Evolutionary conservation across 129 eudicot species (phyloP).

Genomic region (Logfia minima): DNA sequence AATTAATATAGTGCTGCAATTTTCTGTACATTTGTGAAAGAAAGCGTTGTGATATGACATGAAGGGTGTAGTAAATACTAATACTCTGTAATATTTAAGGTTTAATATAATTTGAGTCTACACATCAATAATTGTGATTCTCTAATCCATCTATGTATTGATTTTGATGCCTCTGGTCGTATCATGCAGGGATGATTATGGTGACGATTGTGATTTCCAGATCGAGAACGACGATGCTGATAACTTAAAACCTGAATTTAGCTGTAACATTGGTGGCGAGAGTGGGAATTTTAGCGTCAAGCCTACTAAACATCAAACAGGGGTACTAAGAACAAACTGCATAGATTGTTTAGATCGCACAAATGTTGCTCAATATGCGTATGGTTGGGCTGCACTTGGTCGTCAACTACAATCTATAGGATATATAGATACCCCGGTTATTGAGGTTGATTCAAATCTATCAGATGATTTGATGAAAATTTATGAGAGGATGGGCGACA

Average conservation of each 20-base stretch:
- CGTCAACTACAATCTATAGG: constrained; percentile 83
- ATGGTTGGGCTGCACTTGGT: constrained; percentile 92
- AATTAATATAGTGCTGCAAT: neutral
- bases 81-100: neutral
- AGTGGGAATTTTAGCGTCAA: constrained; percentile 31
- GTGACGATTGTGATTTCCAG: constrained; percentile 29
- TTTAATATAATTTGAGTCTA: neutral
- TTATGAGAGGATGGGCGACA: constrained; percentile 98
- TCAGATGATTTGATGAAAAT: constrained; percentile 71
- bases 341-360: constrained; percentile 98
- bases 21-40: neutral
- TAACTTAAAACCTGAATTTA: neutral
- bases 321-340: constrained; percentile 91
- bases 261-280: neutral
- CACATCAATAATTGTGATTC: no score
- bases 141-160: neutral
- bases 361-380: constrained; percentile 91
- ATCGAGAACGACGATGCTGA: constrained; percentile 27
- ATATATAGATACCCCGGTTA: constrained; percentile 43
- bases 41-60: neutral
- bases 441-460: constrained; percentile 67
- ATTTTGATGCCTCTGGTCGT: constrained; percentile 7
- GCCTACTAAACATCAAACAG: constrained; percentile 61
- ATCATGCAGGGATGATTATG: constrained; percentile 48
- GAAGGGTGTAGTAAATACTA: neutral